Percentiles rank a stretch among this genome's conserved stretches.
Evolutionary conservation across 75 land plant genomes (phyloP).

Genomic region (Picea sitchensis): DNA sequence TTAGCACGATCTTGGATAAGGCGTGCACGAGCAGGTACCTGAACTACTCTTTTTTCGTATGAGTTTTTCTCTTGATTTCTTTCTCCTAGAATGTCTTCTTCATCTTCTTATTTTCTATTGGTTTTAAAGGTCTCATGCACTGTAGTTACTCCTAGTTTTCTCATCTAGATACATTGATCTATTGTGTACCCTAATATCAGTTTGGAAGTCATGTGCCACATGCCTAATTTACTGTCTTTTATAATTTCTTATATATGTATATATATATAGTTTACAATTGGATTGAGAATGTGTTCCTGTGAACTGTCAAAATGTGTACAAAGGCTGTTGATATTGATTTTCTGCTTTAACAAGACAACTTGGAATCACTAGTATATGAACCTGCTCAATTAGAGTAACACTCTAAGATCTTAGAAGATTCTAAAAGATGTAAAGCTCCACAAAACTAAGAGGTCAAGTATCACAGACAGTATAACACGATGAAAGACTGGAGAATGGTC

Average conservation of each 20-base stretch:
- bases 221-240: not conserved
- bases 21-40: constrained; percentile 35
- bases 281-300: not conserved
- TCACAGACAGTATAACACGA: not conserved
- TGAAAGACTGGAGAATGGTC: not conserved
- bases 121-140: not conserved
- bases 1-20: constrained; percentile 53
- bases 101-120: not conserved
- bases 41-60: not conserved
- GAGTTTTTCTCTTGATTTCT: not conserved
- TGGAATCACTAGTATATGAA: not conserved
- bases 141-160: not conserved
- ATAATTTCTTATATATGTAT: not conserved
- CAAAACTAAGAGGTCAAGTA: not conserved
- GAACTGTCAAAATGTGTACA: not conserved
- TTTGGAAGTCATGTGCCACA: not conserved
- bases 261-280: not conserved
- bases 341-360: not conserved
- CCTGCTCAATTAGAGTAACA: not conserved
- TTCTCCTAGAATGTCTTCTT: not conserved
- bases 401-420: not conserved
- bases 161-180: not conserved
- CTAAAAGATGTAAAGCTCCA: not conserved
- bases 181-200: not conserved
- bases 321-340: not conserved